Percentiles rank a stretch among this genome's conserved stretches.
Evolutionary conservation across 768 basidiomycete genomes (phyloP).

Genomic region (Candolleomyces aberdarensis): DNA sequence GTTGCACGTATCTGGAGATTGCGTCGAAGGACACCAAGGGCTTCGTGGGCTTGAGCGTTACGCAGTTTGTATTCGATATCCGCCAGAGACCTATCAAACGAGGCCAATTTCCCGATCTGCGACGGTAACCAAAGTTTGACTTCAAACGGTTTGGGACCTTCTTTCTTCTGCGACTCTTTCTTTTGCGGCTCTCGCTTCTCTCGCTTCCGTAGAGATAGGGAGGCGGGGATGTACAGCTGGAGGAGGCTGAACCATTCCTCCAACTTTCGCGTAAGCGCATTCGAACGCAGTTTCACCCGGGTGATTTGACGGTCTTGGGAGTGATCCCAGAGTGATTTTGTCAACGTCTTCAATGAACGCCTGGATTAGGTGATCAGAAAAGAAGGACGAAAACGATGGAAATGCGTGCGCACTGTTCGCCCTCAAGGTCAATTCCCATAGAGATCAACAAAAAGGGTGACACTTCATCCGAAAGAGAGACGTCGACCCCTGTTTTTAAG

Average conservation of each 20-base stretch:
- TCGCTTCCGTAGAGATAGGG: not conserved
- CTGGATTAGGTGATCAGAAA: not conserved
- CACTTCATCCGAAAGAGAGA: slow-evolving; percentile 12
- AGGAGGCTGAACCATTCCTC: slow-evolving; percentile 13
- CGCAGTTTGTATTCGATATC: slow-evolving; percentile 19
- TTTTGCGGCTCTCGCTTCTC: not conserved
- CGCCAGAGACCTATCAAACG: not conserved
- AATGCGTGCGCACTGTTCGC: slow-evolving; percentile 25
- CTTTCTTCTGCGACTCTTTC: not conserved
- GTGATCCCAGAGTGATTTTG: slow-evolving; percentile 10
- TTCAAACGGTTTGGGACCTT: slow-evolving; percentile 3
- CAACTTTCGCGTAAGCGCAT: slow-evolving; percentile 16
- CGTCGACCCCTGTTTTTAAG: not conserved
- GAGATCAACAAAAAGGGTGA: slow-evolving; percentile 23
- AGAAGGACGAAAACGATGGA: not conserved
- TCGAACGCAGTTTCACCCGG: slow-evolving; percentile 5
- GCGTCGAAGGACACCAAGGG: slow-evolving; percentile 15
- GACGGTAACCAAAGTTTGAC: slow-evolving; percentile 22
- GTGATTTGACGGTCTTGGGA: slow-evolving; percentile 13
- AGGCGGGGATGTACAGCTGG: slow-evolving; percentile 11
- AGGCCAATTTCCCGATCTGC: slow-evolving; percentile 3
- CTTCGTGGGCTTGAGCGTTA: slow-evolving; percentile 22
- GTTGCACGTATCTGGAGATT: slow-evolving; percentile 19
- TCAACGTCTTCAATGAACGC: not conserved
- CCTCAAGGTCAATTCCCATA: slow-evolving; percentile 29